A percentile compares a stretch with the other conserved stretches of the same genome.
phyloP scores from a whole-genome alignment of 2,329 filamentous ascomycete species.

The Metarhizium brunneum region DNA sequence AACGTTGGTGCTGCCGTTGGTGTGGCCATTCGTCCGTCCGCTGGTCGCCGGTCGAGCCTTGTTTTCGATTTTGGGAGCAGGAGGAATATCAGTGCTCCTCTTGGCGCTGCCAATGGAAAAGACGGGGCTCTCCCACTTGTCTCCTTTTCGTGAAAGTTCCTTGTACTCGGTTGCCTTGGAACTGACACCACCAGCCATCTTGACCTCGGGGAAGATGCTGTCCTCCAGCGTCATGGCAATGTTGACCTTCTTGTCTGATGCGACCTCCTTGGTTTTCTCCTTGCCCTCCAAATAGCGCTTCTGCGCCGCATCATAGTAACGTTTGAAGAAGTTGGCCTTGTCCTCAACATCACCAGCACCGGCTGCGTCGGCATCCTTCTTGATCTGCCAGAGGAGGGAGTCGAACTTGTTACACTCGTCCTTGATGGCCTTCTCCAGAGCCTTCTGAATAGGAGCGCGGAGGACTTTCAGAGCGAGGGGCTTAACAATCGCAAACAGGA shows the following conservation, averaged over 20 bases:
- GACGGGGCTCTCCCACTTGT: constrained; percentile 89
- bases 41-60: constrained; percentile 27
- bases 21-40: constrained; percentile 11
- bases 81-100: constrained; percentile 63
- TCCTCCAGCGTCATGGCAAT: constrained; percentile 59
- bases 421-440: constrained; percentile 80
- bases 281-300: constrained; percentile 66
- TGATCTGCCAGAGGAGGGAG: constrained; percentile 61
- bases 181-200: constrained; percentile 73
- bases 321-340: constrained; percentile 74
- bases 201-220: constrained; percentile 79
- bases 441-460: constrained; percentile 76
- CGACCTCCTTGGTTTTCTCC: constrained; percentile 58
- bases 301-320: constrained; percentile 70
- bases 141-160: constrained; percentile 77
- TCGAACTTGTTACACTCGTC: constrained; percentile 73
- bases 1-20: constrained; percentile 11
- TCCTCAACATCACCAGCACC: constrained; percentile 61
- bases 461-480: constrained; percentile 77
- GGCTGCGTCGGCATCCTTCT: constrained; percentile 70
- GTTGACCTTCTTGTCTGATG: constrained; percentile 59
- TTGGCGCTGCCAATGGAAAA: constrained; percentile 77
- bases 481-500: constrained; percentile 80
- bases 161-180: constrained; percentile 92
- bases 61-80: constrained; percentile 38